Evolutionary conservation across 2,329 filamentous ascomycete genomes (phyloP).

Genomic region (Aspergillus sclerotialis): DNA sequence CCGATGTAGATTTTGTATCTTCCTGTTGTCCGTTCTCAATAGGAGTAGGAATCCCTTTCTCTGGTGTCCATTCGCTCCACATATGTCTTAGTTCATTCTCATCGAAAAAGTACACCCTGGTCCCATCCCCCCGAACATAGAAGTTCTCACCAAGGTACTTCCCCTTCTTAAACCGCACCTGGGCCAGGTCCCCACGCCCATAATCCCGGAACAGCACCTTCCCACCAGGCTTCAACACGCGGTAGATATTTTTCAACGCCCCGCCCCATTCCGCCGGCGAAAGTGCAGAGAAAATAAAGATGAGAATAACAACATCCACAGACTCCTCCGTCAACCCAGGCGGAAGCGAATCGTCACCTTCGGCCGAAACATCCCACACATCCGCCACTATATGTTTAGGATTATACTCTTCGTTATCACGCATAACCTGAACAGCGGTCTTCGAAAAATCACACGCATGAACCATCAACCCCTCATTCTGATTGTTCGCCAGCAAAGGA

Average conservation of each 20-base stretch:
- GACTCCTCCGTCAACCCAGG: conserved; percentile 68
- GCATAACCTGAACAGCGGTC: conserved; percentile 89
- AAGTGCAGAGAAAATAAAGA: conserved; percentile 95
- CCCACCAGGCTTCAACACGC: conserved; percentile 84
- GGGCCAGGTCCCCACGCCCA: conserved; percentile 86
- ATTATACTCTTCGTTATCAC: conserved; percentile 69
- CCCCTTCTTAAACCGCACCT: conserved; percentile 95
- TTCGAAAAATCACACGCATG: conserved; percentile 97
- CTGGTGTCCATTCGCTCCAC: conserved; percentile 55
- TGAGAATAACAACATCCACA: conserved; percentile 87
- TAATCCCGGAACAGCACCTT: conserved; percentile 94
- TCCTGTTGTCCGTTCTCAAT: conserved; percentile 5
- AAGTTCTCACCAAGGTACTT: conserved; percentile 95
- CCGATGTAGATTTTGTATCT: too few species aligned
- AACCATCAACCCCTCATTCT: conserved; percentile 72
- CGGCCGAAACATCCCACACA: conserved; percentile 80
- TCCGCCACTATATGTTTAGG: conserved; percentile 70
- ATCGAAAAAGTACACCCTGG: conserved; percentile 96
- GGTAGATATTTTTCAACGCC: conserved; percentile 73
- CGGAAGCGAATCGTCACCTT: conserved; percentile 53
- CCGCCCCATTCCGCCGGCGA: conserved; percentile 76
- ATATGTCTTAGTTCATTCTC: conserved; percentile 71
- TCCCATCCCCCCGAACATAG: conserved; percentile 91
- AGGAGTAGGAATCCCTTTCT: conserved; percentile 25
- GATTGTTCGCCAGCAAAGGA: conserved; percentile 75